Evolutionary conservation across 768 basidiomycete genomes (phyloP), one percentile per base, ranked within the genome.

Genomic region (Hortiboletus campestris): DNA sequence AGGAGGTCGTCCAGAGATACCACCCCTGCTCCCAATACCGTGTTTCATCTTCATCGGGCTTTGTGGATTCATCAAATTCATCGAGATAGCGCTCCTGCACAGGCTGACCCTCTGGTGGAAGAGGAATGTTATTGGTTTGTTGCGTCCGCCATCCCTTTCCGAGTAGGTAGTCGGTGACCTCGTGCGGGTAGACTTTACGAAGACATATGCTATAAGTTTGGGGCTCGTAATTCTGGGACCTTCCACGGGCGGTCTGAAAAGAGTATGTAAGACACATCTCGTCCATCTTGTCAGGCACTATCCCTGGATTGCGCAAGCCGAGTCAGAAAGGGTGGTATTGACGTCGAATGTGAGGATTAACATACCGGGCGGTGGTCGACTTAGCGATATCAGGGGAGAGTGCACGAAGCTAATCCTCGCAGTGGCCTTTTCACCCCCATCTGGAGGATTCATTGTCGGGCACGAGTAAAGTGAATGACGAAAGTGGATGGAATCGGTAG

Each of bases 21-120:
- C 81, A 86, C 6, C 89, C 88, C 62, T 84, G 82, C 53, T 88
- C 78, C 89, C 89, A 91, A 62, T 80, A 78, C 58, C 80, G 66
- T 16, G 56, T 83, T 40, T 73, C 75, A 20, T 80, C 74, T 38
- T 57, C 71, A 55, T 54, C 70, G 22, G 63, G 42, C 55, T 45
- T 60, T 6, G 69, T 29, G 31, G 56, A 40, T 20, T 46, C 2
- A 16, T 66, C 66, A 28, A 53, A 16, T 28, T 60, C 59, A 19
- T 61, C 49, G 16, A n/a, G 2, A 47, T 49, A 46, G 40, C n/a
- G 58, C 40, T 49, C 63, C 46, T 80, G 22, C 14, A 34, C 16
- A 75, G 65, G 64, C 62, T 89, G 88, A 13, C 88, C 88, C 62
- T 88, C 87, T 10, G 76, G 72, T 3, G 88, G 88, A 20, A 90